Evolutionary conservation across 2,329 filamentous ascomycete species (phyloP).

Genomic region (Beauveria pseudobassiana): DNA sequence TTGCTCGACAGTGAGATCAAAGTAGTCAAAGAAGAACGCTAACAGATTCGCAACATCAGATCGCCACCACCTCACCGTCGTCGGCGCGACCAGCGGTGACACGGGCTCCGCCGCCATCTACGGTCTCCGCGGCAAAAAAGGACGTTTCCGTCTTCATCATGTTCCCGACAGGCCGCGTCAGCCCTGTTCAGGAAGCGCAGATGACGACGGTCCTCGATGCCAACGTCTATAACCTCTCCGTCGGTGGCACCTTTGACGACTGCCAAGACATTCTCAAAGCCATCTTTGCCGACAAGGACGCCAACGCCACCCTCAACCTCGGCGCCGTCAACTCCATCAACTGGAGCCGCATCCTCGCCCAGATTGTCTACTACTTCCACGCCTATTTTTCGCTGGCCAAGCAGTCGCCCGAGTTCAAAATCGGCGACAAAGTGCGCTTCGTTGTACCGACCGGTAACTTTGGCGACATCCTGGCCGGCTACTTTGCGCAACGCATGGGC

Average conservation of each 20-base stretch:
- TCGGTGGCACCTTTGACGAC: constrained; percentile 90
- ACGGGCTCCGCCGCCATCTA: constrained; percentile 96
- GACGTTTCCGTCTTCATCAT: constrained; percentile 96
- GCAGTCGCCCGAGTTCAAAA: constrained; percentile 50
- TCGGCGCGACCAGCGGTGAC: constrained; percentile 80
- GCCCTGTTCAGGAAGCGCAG: constrained; percentile 88
- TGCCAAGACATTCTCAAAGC: constrained; percentile 97
- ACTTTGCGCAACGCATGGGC: constrained; percentile 87
- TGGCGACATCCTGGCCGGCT: constrained; percentile 87
- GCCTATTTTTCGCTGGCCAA: constrained; percentile 78
- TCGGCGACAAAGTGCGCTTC: constrained; percentile 67
- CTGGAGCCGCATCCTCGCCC: constrained; percentile 88
- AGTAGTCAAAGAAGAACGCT: not conserved
- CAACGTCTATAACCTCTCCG: constrained; percentile 88
- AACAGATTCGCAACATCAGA: constrained; percentile 30
- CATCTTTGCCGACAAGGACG: constrained; percentile 77
- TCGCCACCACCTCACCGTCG: constrained; percentile 74
- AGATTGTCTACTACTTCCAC: constrained; percentile 96
- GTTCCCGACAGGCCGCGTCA: constrained; percentile 83
- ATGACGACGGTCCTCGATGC: constrained; percentile 90
- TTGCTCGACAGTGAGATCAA: not conserved
- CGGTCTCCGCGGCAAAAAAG: constrained; percentile 87
- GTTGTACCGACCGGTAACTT: constrained; percentile 96
- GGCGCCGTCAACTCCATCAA: constrained; percentile 97
- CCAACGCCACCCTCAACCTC: constrained; percentile 75